Evolutionary conservation across 352 stramenopile genomes (phyloP), one percentile per base, ranked within the genome.

Genomic region (Globisporangium paddicum): DNA sequence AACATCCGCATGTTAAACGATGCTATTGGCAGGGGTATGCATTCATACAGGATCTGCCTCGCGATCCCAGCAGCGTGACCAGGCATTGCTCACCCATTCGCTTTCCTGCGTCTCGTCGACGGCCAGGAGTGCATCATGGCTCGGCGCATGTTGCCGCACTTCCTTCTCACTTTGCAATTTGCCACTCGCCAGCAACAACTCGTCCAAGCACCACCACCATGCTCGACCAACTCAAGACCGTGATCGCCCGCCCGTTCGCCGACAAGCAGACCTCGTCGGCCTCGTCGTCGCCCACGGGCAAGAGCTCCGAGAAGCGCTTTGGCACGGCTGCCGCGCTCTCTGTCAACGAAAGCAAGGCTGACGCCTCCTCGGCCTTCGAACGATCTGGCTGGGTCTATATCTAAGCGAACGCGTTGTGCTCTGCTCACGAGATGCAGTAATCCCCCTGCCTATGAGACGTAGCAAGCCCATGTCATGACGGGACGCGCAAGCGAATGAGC

Each of bases 351-450:
- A 62, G 71, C 41, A 82, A 73, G 64, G 55, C 62, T 28, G 80
- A 90, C 60, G 51, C 71, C 7, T 88, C 80, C 41, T 86, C 80
- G n/a, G 80, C 80, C 18, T 90, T 90, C 56, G 78, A 90, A 62
- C 78, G 78, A 49, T 90, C 81, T 21, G 81, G 81, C 40, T 90
- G 81, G 81, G 73, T 72, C 16, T 90, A 75, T 71, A 90, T 90
- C 58, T 90, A 74, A 80, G n/a, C n/a, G n/a, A n/a, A 40, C 48
- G n/a, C 16, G 18, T 3, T 47, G 19, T 28, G 9, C 41, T 18
- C 8, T 5, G 8, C 18, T 16, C 11, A 26, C 6, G 10, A 6
- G 5, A 34, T 11, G 37, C 7, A n/a, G 18, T 18, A 8, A 28
- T n/a, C n/a, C n/a, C n/a, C n/a, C n/a, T n/a, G n/a, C n/a, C n/a